Conservation (phyloP, 2,329 filamentous ascomycete genomes). For the Talaromyces sp. region DNA sequence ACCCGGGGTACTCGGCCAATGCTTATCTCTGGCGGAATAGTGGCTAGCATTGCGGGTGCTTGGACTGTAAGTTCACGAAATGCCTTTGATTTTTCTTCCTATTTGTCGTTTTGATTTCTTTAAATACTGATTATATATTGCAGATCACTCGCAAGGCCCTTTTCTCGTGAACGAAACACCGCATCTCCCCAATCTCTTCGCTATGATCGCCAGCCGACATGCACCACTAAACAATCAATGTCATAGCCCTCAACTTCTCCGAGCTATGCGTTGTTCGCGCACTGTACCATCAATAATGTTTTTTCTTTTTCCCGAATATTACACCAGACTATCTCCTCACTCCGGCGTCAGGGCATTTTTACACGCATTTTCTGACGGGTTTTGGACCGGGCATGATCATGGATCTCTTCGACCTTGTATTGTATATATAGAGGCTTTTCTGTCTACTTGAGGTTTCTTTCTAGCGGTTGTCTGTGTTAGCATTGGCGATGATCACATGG, state of each 20-base stretch:
- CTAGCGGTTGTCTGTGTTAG: slow-evolving; percentile 11
- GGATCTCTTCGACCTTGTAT: slow-evolving; percentile 29
- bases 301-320: slow-evolving; percentile 18
- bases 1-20: slow-evolving; percentile 85
- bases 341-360: slow-evolving; percentile 38
- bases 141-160: slow-evolving; percentile 49
- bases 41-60: slow-evolving; percentile 73
- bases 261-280: slow-evolving; percentile 10
- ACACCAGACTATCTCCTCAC: slow-evolving; percentile 33
- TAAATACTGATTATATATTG: slow-evolving; percentile 10
- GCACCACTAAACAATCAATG: slow-evolving; percentile 12
- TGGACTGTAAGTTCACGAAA: slow-evolving; percentile 70
- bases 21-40: slow-evolving; percentile 88
- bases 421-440: slow-evolving; percentile 37
- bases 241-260: neutral
- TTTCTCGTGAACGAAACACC: slow-evolving; percentile 31
- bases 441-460: slow-evolving; percentile 3
- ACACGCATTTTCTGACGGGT: slow-evolving; percentile 37
- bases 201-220: slow-evolving; percentile 5
- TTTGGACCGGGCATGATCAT: slow-evolving; percentile 35
- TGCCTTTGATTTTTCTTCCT: neutral
- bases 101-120: slow-evolving; percentile 1
- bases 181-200: slow-evolving; percentile 8
- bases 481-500: slow-evolving; percentile 11
- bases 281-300: slow-evolving; percentile 18